phyloP scores from a whole-genome alignment of 2,329 filamentous ascomycete genomes.

The Pezicula carpinea region DNA sequence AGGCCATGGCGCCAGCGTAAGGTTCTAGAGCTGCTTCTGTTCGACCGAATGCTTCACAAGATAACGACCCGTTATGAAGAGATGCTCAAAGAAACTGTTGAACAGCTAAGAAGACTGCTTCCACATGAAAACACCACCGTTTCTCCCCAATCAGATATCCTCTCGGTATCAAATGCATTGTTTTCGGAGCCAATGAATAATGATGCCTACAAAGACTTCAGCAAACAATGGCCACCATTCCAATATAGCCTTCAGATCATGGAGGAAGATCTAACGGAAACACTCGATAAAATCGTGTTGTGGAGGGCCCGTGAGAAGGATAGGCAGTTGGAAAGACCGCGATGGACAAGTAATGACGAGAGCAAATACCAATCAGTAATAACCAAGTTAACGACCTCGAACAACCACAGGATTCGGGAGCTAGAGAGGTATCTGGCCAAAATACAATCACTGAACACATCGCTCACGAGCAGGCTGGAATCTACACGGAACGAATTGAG shows the following conservation, averaged over 20 bases:
- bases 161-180: neutral
- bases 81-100: neutral
- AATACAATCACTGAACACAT: neutral
- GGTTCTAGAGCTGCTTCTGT: neutral
- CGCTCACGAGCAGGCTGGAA: neutral
- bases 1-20: neutral
- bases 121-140: neutral
- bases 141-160: neutral
- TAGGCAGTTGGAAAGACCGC: neutral
- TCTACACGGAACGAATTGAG: neutral
- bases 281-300: neutral
- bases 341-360: neutral
- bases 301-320: neutral
- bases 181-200: neutral
- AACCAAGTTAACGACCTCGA: neutral
- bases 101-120: neutral
- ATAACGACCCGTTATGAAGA: neutral
- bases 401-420: neutral
- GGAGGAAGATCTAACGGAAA: neutral
- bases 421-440: neutral
- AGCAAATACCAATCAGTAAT: neutral
- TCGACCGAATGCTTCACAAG: neutral
- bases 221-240: neutral
- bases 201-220: neutral
- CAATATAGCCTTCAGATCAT: neutral